Evolutionary conservation across 1,284 basidiomycete genomes (phyloP).

Genomic region (Ustilago trichophora): DNA sequence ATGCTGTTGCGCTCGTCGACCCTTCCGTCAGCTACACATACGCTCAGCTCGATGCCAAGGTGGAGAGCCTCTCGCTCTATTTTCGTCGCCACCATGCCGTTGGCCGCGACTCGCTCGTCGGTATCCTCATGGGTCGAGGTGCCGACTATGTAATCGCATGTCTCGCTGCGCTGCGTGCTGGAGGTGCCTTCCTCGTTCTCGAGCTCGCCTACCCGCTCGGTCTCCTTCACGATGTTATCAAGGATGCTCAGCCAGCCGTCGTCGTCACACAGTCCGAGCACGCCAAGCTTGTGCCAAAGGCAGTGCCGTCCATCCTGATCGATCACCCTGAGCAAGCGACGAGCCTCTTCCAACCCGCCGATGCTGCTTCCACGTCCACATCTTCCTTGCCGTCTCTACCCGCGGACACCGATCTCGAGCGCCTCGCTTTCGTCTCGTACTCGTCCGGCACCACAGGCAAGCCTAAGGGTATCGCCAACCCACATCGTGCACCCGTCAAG

Average conservation of each 20-base stretch:
- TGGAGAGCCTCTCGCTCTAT: constrained; percentile 43
- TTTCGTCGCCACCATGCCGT: constrained; percentile 52
- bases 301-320: constrained; percentile 33
- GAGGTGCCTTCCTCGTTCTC: constrained; percentile 65
- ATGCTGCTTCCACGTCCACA: not conserved
- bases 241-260: constrained; percentile 62
- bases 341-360: constrained; percentile 7
- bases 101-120: constrained; percentile 55
- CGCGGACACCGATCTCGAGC: constrained; percentile 53
- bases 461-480: constrained; percentile 66
- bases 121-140: constrained; percentile 58
- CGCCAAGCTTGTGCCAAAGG: constrained; percentile 38
- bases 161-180: constrained; percentile 63
- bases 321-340: constrained; percentile 16
- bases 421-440: constrained; percentile 65
- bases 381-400: constrained; percentile 31
- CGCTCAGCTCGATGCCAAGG: constrained; percentile 56
- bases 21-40: constrained; percentile 50
- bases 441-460: constrained; percentile 65
- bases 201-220: constrained; percentile 64
- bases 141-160: constrained; percentile 65
- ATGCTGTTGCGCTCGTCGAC: constrained; percentile 47
- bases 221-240: constrained; percentile 60
- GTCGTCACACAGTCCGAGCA: constrained; percentile 61
- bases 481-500: constrained; percentile 60